Base-by-base conservation (phyloP, 2,329 filamentous ascomycete species). In the Aulographum hederae region DNA sequence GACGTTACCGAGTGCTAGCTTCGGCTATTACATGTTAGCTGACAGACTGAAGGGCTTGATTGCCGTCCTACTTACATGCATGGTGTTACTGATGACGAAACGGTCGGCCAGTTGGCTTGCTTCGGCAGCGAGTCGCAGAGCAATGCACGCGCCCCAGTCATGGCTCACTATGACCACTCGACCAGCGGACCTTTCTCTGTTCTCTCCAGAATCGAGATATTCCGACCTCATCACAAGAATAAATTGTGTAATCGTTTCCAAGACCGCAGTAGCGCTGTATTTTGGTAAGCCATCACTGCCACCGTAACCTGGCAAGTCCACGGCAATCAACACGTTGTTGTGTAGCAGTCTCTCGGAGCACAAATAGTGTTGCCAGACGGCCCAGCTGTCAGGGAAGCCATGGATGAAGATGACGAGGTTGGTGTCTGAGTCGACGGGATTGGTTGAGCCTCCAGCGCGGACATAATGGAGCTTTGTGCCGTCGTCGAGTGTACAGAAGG, bases 221-320 rank as follows among this genome's bases (percentile, higher is more conserved):
- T 52, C 50, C 18, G 52, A 46, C 37, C 66, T 56, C 40, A 70
- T 55, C 1, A 53, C 51, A 6, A 67, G 41, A 20, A 72, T 57
- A 37, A 68, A 67, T 34, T 65, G 62, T 0, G 60, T 54, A 34
- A 73, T 42, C 5, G 56, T 51, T 41, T 71, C 67, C 28, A 71
- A 47, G 6, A 71, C 53, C 26, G 59, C 50, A 10, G 63, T 57
- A 2, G 65, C 52, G 3, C 55, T 52, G 39, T 70, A 71, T 29
- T 50, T 43, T 1, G 54, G 44, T 34, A 71, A 45, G 31, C 54
- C 54, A 38, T 69, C 65, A 34, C 60, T 69, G 6, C 68, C 68
- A 21, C 68, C 68, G 38, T 63, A 71, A 2, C 68, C 67, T 13
- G 68, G 68, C 5, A 73, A 44, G 41, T 72, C 68, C 25, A 70